These are phyloP conservation scores for Senecio squalidus DNA, from an alignment of 140 eudicot species.

Conservation along the genomic window DNA sequence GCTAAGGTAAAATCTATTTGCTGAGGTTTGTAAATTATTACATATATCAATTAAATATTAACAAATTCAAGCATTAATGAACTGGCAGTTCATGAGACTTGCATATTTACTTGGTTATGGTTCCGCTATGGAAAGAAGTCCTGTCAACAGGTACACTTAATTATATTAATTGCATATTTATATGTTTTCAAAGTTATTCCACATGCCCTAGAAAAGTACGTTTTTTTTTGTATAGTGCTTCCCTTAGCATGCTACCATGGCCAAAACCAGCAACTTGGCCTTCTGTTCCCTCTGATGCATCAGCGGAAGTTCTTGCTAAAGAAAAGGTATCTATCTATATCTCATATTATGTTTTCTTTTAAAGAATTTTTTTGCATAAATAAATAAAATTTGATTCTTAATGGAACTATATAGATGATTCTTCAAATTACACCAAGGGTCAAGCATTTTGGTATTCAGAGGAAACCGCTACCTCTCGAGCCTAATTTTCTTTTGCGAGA, in stretches of 20 bases:
- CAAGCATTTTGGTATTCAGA: slow-evolving; percentile 86
- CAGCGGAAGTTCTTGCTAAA: slow-evolving; percentile 82
- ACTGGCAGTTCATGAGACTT: slow-evolving; percentile 93
- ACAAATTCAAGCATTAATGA: slow-evolving; percentile 13
- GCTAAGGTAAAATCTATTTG: slow-evolving; percentile 52
- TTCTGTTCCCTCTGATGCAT: slow-evolving; percentile 73
- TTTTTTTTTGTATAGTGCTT: slow-evolving; percentile 52
- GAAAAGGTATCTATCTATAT: slow-evolving; percentile 57
- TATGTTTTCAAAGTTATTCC: background rate
- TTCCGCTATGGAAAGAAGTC: slow-evolving; percentile 79
- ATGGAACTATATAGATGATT: slow-evolving; percentile 45
- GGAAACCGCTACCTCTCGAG: slow-evolving; percentile 88
- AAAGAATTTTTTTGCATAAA: background rate
- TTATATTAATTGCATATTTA: background rate
- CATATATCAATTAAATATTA: slow-evolving; percentile 2
- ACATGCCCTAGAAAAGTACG: background rate
- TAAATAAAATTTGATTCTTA: background rate
- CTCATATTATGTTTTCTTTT: background rate
- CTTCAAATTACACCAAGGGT: slow-evolving; percentile 71
- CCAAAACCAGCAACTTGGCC: slow-evolving; percentile 97
- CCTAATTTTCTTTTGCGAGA: slow-evolving; percentile 84
- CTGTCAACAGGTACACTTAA: slow-evolving; percentile 72
- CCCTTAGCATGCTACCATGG: slow-evolving; percentile 98
- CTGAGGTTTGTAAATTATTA: background rate
- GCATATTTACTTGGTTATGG: slow-evolving; percentile 95